Evolutionary conservation across 441 rosid species (phyloP), one percentile per base, ranked within the genome.

Genomic region (Flueggea neowawraea): DNA sequence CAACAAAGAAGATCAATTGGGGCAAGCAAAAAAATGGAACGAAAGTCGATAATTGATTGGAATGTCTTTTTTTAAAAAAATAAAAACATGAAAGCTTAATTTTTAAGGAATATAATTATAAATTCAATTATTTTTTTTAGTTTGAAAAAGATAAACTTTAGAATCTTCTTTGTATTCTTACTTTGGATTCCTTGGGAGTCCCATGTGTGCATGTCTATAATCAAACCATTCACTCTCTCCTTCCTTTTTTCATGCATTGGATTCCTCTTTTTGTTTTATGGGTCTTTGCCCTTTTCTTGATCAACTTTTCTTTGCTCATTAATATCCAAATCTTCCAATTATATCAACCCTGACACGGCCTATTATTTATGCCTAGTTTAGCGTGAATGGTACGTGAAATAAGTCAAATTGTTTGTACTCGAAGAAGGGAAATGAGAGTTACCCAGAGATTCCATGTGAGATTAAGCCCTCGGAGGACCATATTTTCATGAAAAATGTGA

Each of bases 131-230:
- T 6, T 43, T 43, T 43, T 43, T 43, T 43, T 43, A 11, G 45
- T 11, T 11, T 43, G 12, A 6, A 6, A 43, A 43, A 43, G 12
- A 43, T 6, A 43, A 43, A 6, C 12, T 43, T 43, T 6, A 45
- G 58, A 67, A 60, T 63, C 68, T 62, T 68, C 16, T 16, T 6
- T 12, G 14, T 58, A 3, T n/a, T 47, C 10, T 43, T 31, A 28
- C 85, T 50, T 83, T 9, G 88, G 88, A 83, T 83, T 74, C 85
- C 77, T 48, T 13, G 2, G 50, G 55, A 55, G 59, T 60, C 71
- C 70, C 77, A 67, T 66, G 72, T 67, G 69, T 64, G 45, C 51
- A 49, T 61, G 69, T 66, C 55, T 16, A n/a, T 10, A 39, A 22
- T 22, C 4, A 10, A 10, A 44, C 14, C 31, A 36, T 57, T 43